These are phyloP conservation scores for Clonostachys rosea DNA, from an alignment of 2,329 filamentous ascomycete species.

Conservation along the genomic window DNA sequence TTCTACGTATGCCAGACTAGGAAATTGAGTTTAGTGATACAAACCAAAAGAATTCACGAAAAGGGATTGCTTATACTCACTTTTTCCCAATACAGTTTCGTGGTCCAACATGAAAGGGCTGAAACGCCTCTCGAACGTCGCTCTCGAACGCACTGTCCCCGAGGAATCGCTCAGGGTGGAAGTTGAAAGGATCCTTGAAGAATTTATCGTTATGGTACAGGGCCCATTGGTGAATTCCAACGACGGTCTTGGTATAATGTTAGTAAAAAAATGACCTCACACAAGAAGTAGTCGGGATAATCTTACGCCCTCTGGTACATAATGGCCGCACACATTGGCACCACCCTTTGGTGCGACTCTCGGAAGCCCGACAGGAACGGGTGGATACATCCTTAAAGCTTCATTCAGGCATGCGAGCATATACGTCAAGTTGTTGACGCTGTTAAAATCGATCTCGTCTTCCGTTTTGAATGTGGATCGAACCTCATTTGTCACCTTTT, in stretches of 20 bases:
- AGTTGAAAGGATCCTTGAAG: constrained; percentile 35
- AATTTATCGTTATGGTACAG: constrained; percentile 30
- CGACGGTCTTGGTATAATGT: constrained; percentile 20
- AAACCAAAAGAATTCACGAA: no score
- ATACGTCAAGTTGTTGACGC: constrained; percentile 15
- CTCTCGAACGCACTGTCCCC: constrained; percentile 21
- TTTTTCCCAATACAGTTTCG: constrained; percentile 43
- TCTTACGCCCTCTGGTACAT: constrained; percentile 19
- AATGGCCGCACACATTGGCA: constrained; percentile 16
- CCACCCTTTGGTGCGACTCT: constrained; percentile 21
- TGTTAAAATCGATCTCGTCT: constrained; percentile 26
- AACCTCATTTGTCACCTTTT: constrained; percentile 23
- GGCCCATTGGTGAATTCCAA: constrained; percentile 34
- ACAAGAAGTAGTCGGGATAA: not conserved
- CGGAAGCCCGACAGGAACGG: constrained; percentile 7
- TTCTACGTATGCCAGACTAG: constrained; percentile 38
- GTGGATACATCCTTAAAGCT: constrained; percentile 28
- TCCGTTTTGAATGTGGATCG: constrained; percentile 12
- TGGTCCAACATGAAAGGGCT: constrained; percentile 40
- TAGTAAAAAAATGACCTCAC: not conserved
- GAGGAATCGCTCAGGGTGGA: constrained; percentile 41
- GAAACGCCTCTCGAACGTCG: constrained; percentile 32
- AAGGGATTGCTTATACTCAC: constrained; percentile 18
- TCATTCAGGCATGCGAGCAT: constrained; percentile 31
- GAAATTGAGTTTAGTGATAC: no score